Conservation (phyloP, 176 grass and related monocot genomes). For the Dendrocalamus sinicus region DNA sequence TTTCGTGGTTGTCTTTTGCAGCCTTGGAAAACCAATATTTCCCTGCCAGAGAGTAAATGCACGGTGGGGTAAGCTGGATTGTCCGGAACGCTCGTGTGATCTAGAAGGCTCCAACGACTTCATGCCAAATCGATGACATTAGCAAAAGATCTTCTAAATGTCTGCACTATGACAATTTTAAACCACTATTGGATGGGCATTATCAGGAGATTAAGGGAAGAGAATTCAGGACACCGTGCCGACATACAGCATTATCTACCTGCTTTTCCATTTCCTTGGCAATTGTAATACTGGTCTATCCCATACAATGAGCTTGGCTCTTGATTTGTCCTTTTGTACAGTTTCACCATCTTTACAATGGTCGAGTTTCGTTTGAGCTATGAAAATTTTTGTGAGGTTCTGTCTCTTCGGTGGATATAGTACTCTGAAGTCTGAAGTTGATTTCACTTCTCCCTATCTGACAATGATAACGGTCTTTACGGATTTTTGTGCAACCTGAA, state of each 20-base stretch:
- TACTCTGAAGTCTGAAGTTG: not conserved
- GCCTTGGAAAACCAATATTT: constrained; percentile 87
- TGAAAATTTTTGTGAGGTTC: constrained; percentile 24
- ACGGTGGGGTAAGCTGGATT: constrained; percentile 93
- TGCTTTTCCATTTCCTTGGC: not conserved
- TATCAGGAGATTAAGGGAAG: constrained; percentile 18
- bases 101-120: constrained; percentile 63
- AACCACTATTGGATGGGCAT: constrained; percentile 15
- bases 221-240: constrained; percentile 23
- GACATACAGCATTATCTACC: not conserved
- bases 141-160: constrained; percentile 5
- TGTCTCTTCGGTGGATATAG: not conserved
- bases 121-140: constrained; percentile 51
- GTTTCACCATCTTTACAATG: not conserved
- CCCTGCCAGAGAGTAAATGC: constrained; percentile 93
- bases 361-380: constrained; percentile 6
- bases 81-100: constrained; percentile 79
- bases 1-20: constrained; percentile 53
- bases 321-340: constrained; percentile 27
- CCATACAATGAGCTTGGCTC: constrained; percentile 20
- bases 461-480: not conserved
- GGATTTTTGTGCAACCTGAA: constrained; percentile 27
- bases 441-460: not conserved
- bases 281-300: constrained; percentile 31
- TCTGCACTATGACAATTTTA: constrained; percentile 1